Percentiles rank a stretch among this genome's conserved stretches.
Conservation (phyloP, 2,329 filamentous ascomycete species). For the Aureobasidium lini region DNA sequence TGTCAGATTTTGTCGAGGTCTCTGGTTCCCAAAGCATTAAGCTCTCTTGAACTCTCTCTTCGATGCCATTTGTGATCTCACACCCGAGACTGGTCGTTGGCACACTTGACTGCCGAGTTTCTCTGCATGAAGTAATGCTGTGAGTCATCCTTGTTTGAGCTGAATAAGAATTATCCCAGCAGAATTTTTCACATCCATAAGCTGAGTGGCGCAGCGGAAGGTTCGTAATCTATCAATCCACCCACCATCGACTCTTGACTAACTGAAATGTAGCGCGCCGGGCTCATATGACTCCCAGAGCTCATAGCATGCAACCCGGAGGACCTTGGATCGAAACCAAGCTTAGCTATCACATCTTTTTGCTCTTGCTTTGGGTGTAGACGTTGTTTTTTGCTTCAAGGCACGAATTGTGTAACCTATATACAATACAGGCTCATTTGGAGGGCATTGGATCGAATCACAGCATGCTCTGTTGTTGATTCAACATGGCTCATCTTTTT, state of each 20-base stretch:
- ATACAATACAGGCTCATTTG: neutral
- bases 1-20: neutral
- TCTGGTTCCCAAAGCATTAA: no score
- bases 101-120: no score
- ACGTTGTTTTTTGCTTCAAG: neutral
- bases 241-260: neutral
- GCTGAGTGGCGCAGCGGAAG: constrained; percentile 19
- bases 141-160: no score
- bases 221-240: neutral
- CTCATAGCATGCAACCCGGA: constrained; percentile 17
- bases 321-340: constrained; percentile 21
- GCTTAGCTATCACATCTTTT: constrained; percentile 17
- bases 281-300: constrained; percentile 15
- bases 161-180: neutral
- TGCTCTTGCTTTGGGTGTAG: neutral
- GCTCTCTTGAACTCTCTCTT: no score
- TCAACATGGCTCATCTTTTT: neutral
- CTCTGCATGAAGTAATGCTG: no score
- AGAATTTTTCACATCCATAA: neutral
- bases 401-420: neutral
- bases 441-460: neutral
- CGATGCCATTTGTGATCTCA: no score
- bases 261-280: constrained; percentile 16
- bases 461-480: neutral
- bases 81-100: no score